Percentiles rank a stretch among this genome's conserved stretches.
Conservation (phyloP, 345 rosid species). For the Diplotaxis tenuifolia region DNA sequence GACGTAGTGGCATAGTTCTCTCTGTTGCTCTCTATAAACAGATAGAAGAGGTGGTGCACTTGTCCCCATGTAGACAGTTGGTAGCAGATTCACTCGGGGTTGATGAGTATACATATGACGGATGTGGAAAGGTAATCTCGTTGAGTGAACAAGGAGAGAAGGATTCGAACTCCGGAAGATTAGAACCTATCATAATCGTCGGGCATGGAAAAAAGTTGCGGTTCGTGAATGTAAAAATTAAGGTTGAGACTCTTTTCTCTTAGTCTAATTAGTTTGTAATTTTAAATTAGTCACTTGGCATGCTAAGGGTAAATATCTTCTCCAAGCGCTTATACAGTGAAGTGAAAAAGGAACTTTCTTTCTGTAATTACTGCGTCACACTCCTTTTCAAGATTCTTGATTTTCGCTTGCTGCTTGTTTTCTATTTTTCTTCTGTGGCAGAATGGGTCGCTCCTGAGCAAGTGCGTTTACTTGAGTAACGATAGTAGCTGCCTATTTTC, state of each 20-base stretch:
- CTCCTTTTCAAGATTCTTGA: constrained; percentile 14
- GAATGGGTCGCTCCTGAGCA: constrained; percentile 87
- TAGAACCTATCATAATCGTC: constrained; percentile 74
- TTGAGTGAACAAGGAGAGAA: constrained; percentile 59
- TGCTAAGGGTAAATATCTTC: background rate
- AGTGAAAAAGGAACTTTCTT: constrained; percentile 7
- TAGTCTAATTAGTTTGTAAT: background rate
- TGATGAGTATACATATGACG: constrained; percentile 86
- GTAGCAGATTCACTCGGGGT: constrained; percentile 80
- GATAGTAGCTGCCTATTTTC: constrained; percentile 89
- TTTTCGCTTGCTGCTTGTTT: constrained; percentile 18
- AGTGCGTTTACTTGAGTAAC: constrained; percentile 78
- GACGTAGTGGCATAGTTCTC: constrained; percentile 65
- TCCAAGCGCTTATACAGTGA: constrained; percentile 20
- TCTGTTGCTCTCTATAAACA: constrained; percentile 66
- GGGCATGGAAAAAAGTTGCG: constrained; percentile 93
- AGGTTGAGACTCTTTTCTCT: constrained; percentile 52
- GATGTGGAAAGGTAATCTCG: constrained; percentile 73
- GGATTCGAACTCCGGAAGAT: constrained; percentile 45
- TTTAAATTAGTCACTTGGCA: background rate
- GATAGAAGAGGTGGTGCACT: constrained; percentile 71
- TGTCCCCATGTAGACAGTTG: constrained; percentile 76
- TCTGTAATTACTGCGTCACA: constrained; percentile 6
- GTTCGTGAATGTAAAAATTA: constrained; percentile 79
- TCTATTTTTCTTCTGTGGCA: constrained; percentile 37